Percentiles rank a stretch among this genome's conserved stretches.
Conservation (phyloP, 1,139 yeast species). For the Scheffersomyces titani region DNA sequence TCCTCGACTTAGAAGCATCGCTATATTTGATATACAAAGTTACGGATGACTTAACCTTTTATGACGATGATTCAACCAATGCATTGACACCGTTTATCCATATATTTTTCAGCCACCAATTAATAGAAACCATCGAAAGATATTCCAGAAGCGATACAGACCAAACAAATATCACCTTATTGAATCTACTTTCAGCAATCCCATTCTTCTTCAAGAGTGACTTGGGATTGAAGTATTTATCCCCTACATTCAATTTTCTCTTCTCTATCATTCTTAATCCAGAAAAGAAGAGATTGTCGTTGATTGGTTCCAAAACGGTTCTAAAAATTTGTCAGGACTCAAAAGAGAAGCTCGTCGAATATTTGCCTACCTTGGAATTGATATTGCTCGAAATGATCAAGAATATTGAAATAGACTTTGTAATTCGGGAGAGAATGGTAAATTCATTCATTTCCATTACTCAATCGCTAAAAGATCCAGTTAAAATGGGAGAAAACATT, state of each 20-base stretch:
- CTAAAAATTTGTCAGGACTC: slow-evolving; percentile 63
- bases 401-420: slow-evolving; percentile 44
- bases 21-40: slow-evolving; percentile 61
- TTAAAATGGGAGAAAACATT: slow-evolving; percentile 23
- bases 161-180: slow-evolving; percentile 34
- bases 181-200: slow-evolving; percentile 54
- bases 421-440: slow-evolving; percentile 61
- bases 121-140: slow-evolving; percentile 23
- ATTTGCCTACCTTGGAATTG: slow-evolving; percentile 53
- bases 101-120: slow-evolving; percentile 23
- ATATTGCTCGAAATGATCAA: slow-evolving; percentile 55
- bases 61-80: slow-evolving; percentile 33
- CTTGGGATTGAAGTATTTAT: slow-evolving; percentile 40
- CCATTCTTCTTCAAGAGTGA: slow-evolving; percentile 52
- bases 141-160: slow-evolving; percentile 5
- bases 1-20: slow-evolving; percentile 63
- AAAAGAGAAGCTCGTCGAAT: slow-evolving; percentile 44
- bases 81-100: slow-evolving; percentile 28
- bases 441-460: slow-evolving; percentile 64
- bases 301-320: slow-evolving; percentile 59
- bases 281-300: slow-evolving; percentile 26
- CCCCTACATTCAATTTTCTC: slow-evolving; percentile 50
- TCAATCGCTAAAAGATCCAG: slow-evolving; percentile 51
- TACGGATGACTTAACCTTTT: slow-evolving; percentile 50
- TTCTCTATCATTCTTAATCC: slow-evolving; percentile 33